phyloP scores from a whole-genome alignment of 2,329 filamentous ascomycete species.

The Stemphylium beticola region DNA sequence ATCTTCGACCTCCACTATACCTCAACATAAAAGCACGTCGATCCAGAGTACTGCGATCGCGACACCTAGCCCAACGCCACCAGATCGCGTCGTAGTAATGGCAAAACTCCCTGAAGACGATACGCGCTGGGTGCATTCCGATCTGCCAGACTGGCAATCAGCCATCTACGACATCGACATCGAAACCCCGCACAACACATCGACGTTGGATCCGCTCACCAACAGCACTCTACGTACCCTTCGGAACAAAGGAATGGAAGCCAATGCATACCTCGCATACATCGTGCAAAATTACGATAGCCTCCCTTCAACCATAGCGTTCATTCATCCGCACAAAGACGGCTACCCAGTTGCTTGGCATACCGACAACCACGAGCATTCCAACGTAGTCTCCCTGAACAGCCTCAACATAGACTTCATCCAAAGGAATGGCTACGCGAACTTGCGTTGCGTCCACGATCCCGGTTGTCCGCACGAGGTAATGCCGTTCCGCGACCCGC shows the following conservation, averaged over 20 bases:
- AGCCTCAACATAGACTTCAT: constrained; percentile 48
- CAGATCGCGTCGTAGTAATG: constrained; percentile 28
- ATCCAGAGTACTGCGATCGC: constrained; percentile 11
- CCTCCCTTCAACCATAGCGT: constrained; percentile 27
- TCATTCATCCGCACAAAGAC: constrained; percentile 27
- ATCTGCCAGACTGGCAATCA: constrained; percentile 49
- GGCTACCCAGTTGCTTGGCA: constrained; percentile 13
- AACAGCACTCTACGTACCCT: constrained; percentile 23
- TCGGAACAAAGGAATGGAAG: constrained; percentile 31
- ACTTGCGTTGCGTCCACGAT: constrained; percentile 47
- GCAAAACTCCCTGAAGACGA: constrained; percentile 26
- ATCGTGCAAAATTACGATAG: constrained; percentile 33
- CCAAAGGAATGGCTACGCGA: constrained; percentile 49
- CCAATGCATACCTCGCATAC: constrained; percentile 34
- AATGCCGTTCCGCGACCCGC: constrained; percentile 40
- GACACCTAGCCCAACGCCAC: constrained; percentile 13
- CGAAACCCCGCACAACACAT: constrained; percentile 19
- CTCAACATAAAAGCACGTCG: constrained; percentile 8
- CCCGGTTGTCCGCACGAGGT: constrained; percentile 52
- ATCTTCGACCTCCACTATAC: constrained; percentile 5
- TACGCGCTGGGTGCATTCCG: constrained; percentile 26
- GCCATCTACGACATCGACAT: constrained; percentile 46
- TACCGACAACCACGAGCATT: constrained; percentile 17
- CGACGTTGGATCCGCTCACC: constrained; percentile 23
- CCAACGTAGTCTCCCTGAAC: constrained; percentile 8